Percentiles rank a stretch among this genome's conserved stretches.
phyloP scores from a whole-genome alignment of 2,329 filamentous ascomycete species.

The Colletotrichum orbiculare region DNA sequence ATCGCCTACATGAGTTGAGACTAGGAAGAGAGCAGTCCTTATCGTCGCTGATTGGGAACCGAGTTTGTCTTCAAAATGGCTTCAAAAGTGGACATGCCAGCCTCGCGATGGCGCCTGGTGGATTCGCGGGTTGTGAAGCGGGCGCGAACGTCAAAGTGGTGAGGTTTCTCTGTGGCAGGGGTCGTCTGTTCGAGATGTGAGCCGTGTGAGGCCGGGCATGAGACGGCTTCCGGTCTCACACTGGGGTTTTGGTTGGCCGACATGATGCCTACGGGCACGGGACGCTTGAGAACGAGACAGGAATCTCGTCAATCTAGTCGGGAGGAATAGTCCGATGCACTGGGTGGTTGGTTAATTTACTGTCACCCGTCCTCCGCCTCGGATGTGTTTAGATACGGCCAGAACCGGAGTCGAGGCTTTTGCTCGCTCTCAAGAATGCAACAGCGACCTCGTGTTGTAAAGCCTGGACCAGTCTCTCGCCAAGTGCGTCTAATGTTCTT shows the following conservation, averaged over 20 bases:
- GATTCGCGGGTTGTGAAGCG: no score
- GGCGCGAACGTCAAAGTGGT: neutral
- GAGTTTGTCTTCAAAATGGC: no score
- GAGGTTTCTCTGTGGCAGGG: neutral
- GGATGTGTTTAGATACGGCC: neutral
- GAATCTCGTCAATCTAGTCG: constrained; percentile 7
- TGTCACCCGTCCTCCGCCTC: neutral
- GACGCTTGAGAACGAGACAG: neutral
- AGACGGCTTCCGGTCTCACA: neutral
- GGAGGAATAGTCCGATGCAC: neutral
- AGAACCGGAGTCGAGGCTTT: neutral
- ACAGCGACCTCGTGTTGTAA: no score
- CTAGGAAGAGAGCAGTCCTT: neutral
- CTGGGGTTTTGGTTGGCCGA: neutral
- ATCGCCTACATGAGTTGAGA: neutral
- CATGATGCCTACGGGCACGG: neutral
- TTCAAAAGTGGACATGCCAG: no score
- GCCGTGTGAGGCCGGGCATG: neutral
- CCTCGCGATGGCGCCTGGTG: no score
- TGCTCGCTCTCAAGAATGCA: no score
- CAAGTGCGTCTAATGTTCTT: no score
- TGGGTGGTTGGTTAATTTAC: constrained; percentile 16
- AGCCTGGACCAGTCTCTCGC: no score
- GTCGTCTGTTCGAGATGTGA: neutral
- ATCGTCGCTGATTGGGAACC: no score